These are phyloP conservation scores for Zygotorulaspora chibaensis DNA, from an alignment of 805 yeast genomes.

Conservation along the genomic window DNA sequence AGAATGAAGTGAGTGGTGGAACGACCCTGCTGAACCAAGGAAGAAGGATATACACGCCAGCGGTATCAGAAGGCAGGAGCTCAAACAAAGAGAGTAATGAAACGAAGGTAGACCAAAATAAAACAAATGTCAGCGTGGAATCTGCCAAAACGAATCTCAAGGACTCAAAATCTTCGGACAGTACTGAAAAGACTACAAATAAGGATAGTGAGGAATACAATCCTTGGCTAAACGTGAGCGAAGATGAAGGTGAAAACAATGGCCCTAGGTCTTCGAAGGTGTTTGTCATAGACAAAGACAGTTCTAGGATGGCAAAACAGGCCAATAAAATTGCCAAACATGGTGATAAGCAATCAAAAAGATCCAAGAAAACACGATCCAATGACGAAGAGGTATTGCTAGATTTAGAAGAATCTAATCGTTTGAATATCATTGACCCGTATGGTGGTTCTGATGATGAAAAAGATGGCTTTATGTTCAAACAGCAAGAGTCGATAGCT, in stretches of 20 bases:
- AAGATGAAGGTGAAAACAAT: constrained; percentile 23
- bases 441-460: constrained; percentile 45
- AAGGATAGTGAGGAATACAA: constrained; percentile 34
- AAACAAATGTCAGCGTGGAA: background rate
- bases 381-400: constrained; percentile 35
- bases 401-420: constrained; percentile 44
- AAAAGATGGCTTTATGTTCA: constrained; percentile 51
- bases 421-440: constrained; percentile 51
- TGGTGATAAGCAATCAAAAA: constrained; percentile 18
- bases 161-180: background rate
- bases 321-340: constrained; percentile 42
- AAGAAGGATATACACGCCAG: constrained; percentile 74
- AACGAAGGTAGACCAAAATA: constrained; percentile 1
- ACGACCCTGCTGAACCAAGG: constrained; percentile 62
- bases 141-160: background rate
- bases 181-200: constrained; percentile 2
- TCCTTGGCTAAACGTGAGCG: constrained; percentile 47
- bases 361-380: constrained; percentile 16
- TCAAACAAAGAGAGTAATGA: constrained; percentile 6
- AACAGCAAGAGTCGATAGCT: constrained; percentile 74
- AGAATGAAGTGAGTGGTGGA: constrained; percentile 40
- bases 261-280: constrained; percentile 43
- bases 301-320: constrained; percentile 47
- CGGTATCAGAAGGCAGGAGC: constrained; percentile 17
- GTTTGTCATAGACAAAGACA: constrained; percentile 45